Conservation (phyloP, 768 basidiomycete genomes). For the Leccinum disarticulatum region DNA sequence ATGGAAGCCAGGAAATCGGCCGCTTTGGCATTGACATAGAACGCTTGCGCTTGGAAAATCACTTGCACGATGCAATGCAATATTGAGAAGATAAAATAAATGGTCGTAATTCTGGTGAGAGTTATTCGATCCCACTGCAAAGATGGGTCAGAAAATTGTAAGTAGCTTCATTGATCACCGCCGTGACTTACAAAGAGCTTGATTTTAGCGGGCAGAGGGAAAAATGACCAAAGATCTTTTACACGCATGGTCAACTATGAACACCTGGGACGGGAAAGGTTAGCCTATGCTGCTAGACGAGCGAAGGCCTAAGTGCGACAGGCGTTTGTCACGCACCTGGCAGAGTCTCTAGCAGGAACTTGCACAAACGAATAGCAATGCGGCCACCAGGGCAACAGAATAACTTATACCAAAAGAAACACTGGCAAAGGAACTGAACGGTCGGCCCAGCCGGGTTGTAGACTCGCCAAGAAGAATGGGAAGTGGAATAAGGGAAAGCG, state of each 20-base stretch:
- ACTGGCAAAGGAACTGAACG: slow-evolving; percentile 17
- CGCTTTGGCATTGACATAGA: slow-evolving; percentile 61
- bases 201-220: slow-evolving; percentile 40
- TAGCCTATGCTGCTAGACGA: neutral
- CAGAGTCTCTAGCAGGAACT: neutral
- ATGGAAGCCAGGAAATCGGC: slow-evolving; percentile 52
- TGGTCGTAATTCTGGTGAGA: slow-evolving; percentile 60
- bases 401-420: neutral
- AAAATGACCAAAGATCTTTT: slow-evolving; percentile 38
- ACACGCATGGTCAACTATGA: slow-evolving; percentile 37
- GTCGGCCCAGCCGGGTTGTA: slow-evolving; percentile 38
- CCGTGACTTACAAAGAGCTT: slow-evolving; percentile 47
- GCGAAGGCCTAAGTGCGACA: neutral
- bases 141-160: neutral
- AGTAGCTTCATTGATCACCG: neutral
- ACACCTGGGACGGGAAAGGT: neutral
- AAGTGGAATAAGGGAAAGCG: slow-evolving; percentile 1
- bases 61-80: slow-evolving; percentile 68
- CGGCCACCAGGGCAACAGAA: slow-evolving; percentile 43
- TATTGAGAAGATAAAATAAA: slow-evolving; percentile 68
- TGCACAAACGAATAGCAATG: slow-evolving; percentile 32
- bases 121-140: slow-evolving; percentile 68
- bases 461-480: slow-evolving; percentile 22
- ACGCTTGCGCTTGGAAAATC: slow-evolving; percentile 65
- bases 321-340: slow-evolving; percentile 4